These are phyloP conservation scores for Phytophthora capsici DNA, from an alignment of 352 stramenopile genomes.

Conservation along the genomic window DNA sequence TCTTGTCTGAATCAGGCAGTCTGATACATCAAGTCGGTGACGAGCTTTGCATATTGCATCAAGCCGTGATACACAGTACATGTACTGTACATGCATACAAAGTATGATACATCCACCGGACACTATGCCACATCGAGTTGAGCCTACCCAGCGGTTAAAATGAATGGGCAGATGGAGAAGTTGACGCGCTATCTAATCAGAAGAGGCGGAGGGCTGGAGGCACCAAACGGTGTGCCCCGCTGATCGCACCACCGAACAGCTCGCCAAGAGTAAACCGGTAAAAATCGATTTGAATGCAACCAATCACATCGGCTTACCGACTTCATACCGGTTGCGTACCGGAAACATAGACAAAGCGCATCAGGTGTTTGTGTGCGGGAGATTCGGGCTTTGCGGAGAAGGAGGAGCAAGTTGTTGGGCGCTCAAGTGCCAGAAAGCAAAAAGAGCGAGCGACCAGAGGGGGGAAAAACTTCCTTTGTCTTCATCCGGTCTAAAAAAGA, in stretches of 20 bases:
- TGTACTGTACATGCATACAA: too few species aligned
- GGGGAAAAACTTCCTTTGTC: background rate
- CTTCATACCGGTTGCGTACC: background rate
- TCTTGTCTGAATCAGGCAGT: conserved; percentile 9
- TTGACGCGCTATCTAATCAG: background rate
- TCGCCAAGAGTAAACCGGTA: background rate
- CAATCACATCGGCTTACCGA: conserved; percentile 10
- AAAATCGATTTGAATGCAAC: background rate
- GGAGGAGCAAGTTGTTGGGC: conserved; percentile 21
- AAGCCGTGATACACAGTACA: background rate
- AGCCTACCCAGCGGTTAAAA: background rate
- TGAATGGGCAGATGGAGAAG: too few species aligned
- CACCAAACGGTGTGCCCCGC: conserved; percentile 23
- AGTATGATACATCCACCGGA: background rate
- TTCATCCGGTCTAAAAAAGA: background rate
- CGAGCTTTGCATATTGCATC: conserved; percentile 6
- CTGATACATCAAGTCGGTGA: conserved; percentile 29
- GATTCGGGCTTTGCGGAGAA: conserved; percentile 23
- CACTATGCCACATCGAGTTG: background rate
- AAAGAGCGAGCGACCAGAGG: conserved; percentile 36
- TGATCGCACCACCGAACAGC: conserved; percentile 32
- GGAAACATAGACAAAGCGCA: conserved; percentile 14
- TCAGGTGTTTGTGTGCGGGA: conserved; percentile 10
- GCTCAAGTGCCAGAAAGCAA: conserved; percentile 40
- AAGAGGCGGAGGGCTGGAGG: conserved; percentile 8